phyloP scores from a whole-genome alignment of 2,329 filamentous ascomycete genomes.

The Epichloe uncinata region DNA sequence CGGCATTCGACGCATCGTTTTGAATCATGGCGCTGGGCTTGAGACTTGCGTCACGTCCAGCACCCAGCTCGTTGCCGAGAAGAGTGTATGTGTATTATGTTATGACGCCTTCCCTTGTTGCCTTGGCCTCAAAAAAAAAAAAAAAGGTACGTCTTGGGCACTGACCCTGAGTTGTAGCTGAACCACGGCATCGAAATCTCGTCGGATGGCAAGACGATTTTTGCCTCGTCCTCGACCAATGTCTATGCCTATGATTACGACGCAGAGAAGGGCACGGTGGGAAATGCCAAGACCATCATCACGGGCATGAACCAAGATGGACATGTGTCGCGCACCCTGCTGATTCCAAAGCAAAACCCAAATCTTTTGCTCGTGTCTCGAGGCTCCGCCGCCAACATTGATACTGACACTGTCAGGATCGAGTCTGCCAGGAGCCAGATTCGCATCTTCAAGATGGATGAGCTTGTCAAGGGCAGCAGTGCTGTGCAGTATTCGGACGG shows the following conservation, averaged over 20 bases:
- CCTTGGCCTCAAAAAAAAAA: not conserved
- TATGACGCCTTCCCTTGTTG: no score
- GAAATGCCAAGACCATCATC: slow-evolving; percentile 34
- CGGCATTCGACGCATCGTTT: slow-evolving; percentile 21
- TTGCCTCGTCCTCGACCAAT: slow-evolving; percentile 35
- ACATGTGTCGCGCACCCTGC: slow-evolving; percentile 49
- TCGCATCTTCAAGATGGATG: slow-evolving; percentile 30
- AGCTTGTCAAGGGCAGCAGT: slow-evolving; percentile 13
- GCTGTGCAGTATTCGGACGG: slow-evolving; percentile 30
- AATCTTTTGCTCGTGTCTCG: slow-evolving; percentile 47
- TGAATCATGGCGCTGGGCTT: slow-evolving; percentile 17
- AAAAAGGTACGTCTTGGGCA: no score
- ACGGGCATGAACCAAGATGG: slow-evolving; percentile 42
- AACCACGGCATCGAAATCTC: slow-evolving; percentile 38
- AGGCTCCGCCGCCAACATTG: slow-evolving; percentile 46
- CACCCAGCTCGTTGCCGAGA: slow-evolving; percentile 14
- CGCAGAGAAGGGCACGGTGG: slow-evolving; percentile 30
- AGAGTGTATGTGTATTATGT: slow-evolving; percentile 11
- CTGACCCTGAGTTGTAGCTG: slow-evolving; percentile 18
- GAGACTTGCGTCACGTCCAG: slow-evolving; percentile 18
- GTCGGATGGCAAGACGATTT: slow-evolving; percentile 31
- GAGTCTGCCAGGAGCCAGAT: slow-evolving; percentile 46
- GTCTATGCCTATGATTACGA: slow-evolving; percentile 51
- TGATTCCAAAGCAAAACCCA: slow-evolving; percentile 37
- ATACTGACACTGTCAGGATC: slow-evolving; percentile 32